Evolutionary conservation across 1,284 basidiomycete genomes (phyloP).

Genomic region (Cystobasidium sp.): DNA sequence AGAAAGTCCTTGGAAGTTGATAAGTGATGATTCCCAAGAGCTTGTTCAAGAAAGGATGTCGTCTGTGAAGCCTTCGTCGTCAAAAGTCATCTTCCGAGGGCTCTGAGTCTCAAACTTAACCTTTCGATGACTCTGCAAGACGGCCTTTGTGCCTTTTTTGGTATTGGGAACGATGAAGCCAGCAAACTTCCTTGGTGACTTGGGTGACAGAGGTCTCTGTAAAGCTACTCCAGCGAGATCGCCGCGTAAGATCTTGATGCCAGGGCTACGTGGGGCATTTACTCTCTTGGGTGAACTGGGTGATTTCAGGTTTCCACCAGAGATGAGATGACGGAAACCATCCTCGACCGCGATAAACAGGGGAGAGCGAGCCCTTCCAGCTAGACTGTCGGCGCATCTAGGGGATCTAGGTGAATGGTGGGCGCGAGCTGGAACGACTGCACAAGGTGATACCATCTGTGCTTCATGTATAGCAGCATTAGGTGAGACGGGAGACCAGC

Average conservation of each 20-base stretch:
- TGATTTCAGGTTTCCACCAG: not conserved
- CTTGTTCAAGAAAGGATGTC: not conserved
- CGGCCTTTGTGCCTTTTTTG: not conserved
- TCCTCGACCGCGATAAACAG: not conserved
- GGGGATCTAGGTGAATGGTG: not conserved
- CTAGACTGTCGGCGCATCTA: not conserved
- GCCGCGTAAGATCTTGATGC: not conserved
- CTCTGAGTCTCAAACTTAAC: not conserved
- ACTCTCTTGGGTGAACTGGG: not conserved
- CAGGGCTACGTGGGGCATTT: not conserved
- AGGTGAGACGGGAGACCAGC: conserved; percentile 3
- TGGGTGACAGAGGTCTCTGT: not conserved
- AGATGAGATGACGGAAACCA: conserved; percentile 12
- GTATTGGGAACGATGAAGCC: not conserved
- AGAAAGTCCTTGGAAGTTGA: not conserved
- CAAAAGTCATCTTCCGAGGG: not conserved
- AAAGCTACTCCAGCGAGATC: not conserved
- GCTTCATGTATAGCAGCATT: not conserved
- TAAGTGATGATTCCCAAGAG: not conserved
- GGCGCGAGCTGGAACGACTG: too few relatives aligned
- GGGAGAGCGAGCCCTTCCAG: not conserved
- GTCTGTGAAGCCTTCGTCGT: conserved; percentile 18
- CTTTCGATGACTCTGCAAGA: not conserved
- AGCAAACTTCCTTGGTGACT: not conserved
- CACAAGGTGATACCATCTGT: not conserved